These are phyloP conservation scores for Priceomyces melissophilus DNA, from an alignment of 805 yeast species.

Conservation along the genomic window DNA sequence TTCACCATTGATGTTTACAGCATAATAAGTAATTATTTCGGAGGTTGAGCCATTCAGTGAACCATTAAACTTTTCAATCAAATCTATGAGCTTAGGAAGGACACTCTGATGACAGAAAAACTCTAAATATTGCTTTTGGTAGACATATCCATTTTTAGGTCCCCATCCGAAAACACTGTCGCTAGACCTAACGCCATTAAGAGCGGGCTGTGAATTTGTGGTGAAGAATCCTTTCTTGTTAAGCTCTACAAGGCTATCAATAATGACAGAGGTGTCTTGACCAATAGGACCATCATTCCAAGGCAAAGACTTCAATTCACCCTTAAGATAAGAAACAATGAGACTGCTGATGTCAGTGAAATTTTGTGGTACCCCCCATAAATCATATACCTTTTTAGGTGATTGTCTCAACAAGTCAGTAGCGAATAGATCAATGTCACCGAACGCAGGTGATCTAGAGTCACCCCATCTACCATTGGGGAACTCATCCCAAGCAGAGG, in stretches of 20 bases:
- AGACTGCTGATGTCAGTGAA: constrained; percentile 59
- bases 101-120: constrained; percentile 66
- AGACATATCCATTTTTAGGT: constrained; percentile 86
- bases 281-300: constrained; percentile 94
- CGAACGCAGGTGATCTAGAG: constrained; percentile 95
- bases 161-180: constrained; percentile 91
- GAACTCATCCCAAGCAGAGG: constrained; percentile 95
- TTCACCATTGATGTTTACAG: constrained; percentile 58
- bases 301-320: constrained; percentile 73
- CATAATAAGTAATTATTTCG: constrained; percentile 66
- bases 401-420: constrained; percentile 79
- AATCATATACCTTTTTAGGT: constrained; percentile 69
- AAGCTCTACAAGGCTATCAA: constrained; percentile 55
- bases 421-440: constrained; percentile 80
- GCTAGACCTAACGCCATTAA: constrained; percentile 71
- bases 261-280: constrained; percentile 65
- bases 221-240: constrained; percentile 72
- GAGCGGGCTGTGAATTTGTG: constrained; percentile 90
- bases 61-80: constrained; percentile 45
- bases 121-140: constrained; percentile 91
- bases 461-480: constrained; percentile 99
- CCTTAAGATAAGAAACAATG: constrained; percentile 66
- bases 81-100: constrained; percentile 32
- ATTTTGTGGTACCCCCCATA: constrained; percentile 82
- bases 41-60: constrained; percentile 35